Evolutionary conservation across 495 filamentous ascomycete genomes (phyloP), one percentile per base, ranked within the genome.

Genomic region (Penicillium taxi): DNA sequence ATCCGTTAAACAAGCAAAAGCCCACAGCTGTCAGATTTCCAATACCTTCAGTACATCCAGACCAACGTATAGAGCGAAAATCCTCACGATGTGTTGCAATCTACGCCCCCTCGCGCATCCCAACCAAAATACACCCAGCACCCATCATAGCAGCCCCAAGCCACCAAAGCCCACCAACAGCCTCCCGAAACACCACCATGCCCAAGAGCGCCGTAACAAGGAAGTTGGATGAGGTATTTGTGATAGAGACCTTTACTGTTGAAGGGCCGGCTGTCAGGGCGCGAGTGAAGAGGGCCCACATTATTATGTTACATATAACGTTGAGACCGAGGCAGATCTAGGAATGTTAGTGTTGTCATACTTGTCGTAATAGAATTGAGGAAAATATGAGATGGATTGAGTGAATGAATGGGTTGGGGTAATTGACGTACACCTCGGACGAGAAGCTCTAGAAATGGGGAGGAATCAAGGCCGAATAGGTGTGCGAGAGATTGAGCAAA

Each of bases 151-250:
- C 73, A 0, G 90, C 90, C 6, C 90, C 90, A 4, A 84, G 50
- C 82, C 85, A 96, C 90, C 90, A 96, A 30, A 91, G 61, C 23
- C 78, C 79, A 6, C 80, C 78, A 28, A 93, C 65, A 5, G 59
- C 51, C 63, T 93, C 86, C 13, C 67, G 52, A 56, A 93, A 93
- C 4, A 93, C 72, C 31, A 78, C 36, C 51, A 75, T 74, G 0
- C 91, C 88, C 16, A 94, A 60, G n/a, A 96, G 32, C 7, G 91
- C 91, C 1, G 90, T 95, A 35, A 91, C 52, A 48, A 96, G 65
- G 66, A 98, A 98, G 66, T 98, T 98, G 9, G 84, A 69, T 16
- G 83, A 82, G 3, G 90, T 95, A 54, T 98, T 98, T 42, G 95
- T 81, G 56, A 98, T 83, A 22, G 80, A 84, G 27, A 94, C 91